Evolutionary conservation across 768 basidiomycete species (phyloP).

Genomic region (Sporobolomyces pararoseus): DNA sequence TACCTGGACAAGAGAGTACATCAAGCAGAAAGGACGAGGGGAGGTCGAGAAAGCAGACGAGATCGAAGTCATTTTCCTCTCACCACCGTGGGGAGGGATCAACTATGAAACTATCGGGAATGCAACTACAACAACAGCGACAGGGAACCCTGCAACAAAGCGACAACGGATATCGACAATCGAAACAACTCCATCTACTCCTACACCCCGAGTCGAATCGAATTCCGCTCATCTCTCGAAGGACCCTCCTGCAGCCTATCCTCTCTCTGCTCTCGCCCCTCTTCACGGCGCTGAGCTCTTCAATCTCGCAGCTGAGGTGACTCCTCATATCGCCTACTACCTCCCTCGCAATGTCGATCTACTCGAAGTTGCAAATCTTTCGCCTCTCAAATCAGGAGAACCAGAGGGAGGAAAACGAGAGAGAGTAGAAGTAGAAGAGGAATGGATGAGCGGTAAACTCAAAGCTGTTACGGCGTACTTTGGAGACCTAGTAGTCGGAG

Average conservation of each 20-base stretch:
- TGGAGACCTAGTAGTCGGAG: constrained; percentile 63
- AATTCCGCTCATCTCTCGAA: constrained; percentile 1
- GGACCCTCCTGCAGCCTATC: constrained; percentile 54
- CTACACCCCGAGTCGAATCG: background rate
- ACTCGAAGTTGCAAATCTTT: constrained; percentile 63
- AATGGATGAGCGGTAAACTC: constrained; percentile 89
- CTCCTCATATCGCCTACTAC: constrained; percentile 80
- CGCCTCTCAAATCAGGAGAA: constrained; percentile 14
- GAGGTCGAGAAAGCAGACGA: constrained; percentile 19
- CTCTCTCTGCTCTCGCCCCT: constrained; percentile 68
- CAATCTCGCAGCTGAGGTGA: constrained; percentile 64
- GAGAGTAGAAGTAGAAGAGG: constrained; percentile 84
- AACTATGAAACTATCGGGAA: constrained; percentile 43
- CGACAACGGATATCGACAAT: background rate
- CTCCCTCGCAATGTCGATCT: constrained; percentile 77
- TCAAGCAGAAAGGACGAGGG: constrained; percentile 7
- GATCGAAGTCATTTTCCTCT: constrained; percentile 44
- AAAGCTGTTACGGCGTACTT: constrained; percentile 94
- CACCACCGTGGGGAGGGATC: constrained; percentile 46
- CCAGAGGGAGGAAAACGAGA: constrained; percentile 51
- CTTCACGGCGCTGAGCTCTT: constrained; percentile 81
- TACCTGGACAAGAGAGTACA: constrained; percentile 59
- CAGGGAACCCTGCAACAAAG: background rate
- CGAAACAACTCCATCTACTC: background rate
- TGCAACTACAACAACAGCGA: constrained; percentile 26